A percentile compares a stretch with the other conserved stretches of the same genome.
These are phyloP conservation scores for Fusarium abutilonis DNA, from an alignment of 2,329 filamentous ascomycete species.

Conservation along the genomic window DNA sequence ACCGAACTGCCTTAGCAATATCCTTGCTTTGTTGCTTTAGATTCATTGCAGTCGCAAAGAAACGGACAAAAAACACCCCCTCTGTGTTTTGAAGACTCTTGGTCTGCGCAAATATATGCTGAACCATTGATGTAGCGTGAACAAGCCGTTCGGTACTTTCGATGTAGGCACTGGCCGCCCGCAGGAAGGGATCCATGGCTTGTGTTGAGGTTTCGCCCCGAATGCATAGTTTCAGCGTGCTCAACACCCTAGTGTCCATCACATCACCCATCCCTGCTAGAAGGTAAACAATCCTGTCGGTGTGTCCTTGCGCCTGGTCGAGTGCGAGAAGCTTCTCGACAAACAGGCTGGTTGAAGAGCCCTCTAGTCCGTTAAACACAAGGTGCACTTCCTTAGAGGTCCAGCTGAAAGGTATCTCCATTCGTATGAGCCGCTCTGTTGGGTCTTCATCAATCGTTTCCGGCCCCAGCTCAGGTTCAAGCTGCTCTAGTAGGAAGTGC, in stretches of 20 bases:
- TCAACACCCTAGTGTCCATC: slow-evolving; percentile 63
- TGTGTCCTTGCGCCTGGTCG: slow-evolving; percentile 64
- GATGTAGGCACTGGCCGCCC: slow-evolving; percentile 66
- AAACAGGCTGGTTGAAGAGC: slow-evolving; percentile 59
- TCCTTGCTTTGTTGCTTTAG: slow-evolving; percentile 46
- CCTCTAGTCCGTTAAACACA: slow-evolving; percentile 54
- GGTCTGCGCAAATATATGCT: slow-evolving; percentile 57
- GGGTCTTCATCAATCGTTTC: slow-evolving; percentile 53
- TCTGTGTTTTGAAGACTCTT: slow-evolving; percentile 58
- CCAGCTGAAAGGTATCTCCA: slow-evolving; percentile 55
- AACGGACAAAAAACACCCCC: slow-evolving; percentile 59
- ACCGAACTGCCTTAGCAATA: slow-evolving; percentile 34
- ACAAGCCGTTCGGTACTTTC: slow-evolving; percentile 50
- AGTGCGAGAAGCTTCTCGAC: slow-evolving; percentile 72
- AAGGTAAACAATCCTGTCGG: slow-evolving; percentile 65
- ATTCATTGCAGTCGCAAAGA: slow-evolving; percentile 49
- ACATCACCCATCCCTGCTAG: slow-evolving; percentile 63
- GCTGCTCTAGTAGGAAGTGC: slow-evolving; percentile 55
- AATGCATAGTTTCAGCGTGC: slow-evolving; percentile 64
- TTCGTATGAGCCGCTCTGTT: slow-evolving; percentile 52
- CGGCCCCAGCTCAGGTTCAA: slow-evolving; percentile 53
- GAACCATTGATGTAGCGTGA: slow-evolving; percentile 53
- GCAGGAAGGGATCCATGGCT: slow-evolving; percentile 65
- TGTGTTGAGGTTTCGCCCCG: slow-evolving; percentile 55
- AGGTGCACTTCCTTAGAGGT: slow-evolving; percentile 58